Percentiles rank a stretch among this genome's conserved stretches.
These are phyloP conservation scores for Orbilia brochopaga DNA, from an alignment of 2,329 filamentous ascomycete genomes.

Conservation along the genomic window DNA sequence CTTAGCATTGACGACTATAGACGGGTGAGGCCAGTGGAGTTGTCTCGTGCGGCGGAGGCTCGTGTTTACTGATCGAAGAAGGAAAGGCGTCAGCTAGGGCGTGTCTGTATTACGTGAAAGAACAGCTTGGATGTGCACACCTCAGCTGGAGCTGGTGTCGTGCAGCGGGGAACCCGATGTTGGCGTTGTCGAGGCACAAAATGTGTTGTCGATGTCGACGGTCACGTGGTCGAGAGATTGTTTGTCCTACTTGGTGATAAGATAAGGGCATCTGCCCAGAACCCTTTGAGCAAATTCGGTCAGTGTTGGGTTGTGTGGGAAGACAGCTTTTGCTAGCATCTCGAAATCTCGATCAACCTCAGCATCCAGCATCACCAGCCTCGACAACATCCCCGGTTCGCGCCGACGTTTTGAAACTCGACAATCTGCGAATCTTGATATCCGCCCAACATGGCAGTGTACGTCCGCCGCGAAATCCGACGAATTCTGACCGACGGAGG, in stretches of 20 bases:
- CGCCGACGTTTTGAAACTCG: slow-evolving; percentile 32
- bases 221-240: slow-evolving; percentile 9
- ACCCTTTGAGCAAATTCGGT: slow-evolving; percentile 39
- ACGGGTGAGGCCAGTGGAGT: slow-evolving; percentile 18
- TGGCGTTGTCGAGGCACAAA: slow-evolving; percentile 9
- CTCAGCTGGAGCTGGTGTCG: no score
- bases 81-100: slow-evolving; percentile 30
- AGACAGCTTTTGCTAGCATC: slow-evolving; percentile 36
- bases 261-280: slow-evolving; percentile 50
- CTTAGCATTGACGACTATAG: slow-evolving; percentile 33
- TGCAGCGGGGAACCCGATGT: no score
- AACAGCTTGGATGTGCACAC: no score
- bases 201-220: slow-evolving; percentile 23
- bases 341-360: slow-evolving; percentile 50
- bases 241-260: slow-evolving; percentile 33
- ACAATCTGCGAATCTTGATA: slow-evolving; percentile 34
- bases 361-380: slow-evolving; percentile 46
- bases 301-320: slow-evolving; percentile 40
- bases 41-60: slow-evolving; percentile 2
- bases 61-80: slow-evolving; percentile 45
- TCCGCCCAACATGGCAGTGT: slow-evolving; percentile 49
- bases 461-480: slow-evolving; percentile 25
- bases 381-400: slow-evolving; percentile 42
- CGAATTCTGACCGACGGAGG: slow-evolving; percentile 18
- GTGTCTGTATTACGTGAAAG: slow-evolving; percentile 5